Evolutionary conservation across 352 stramenopile genomes (phyloP).

Genomic region (Pelagophyceae sp.): DNA sequence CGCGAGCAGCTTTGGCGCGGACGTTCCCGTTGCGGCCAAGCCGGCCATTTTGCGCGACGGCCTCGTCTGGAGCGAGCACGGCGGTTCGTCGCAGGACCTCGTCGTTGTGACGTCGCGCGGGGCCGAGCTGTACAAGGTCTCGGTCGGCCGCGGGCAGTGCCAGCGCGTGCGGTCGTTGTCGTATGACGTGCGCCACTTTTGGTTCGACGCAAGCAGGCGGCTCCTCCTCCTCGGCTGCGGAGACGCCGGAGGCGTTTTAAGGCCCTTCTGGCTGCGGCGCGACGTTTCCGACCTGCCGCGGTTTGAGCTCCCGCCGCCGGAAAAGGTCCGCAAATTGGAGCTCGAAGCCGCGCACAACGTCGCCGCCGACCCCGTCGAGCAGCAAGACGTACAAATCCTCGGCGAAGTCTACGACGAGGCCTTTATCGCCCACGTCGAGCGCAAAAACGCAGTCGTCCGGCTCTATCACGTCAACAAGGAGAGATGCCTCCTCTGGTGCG

Average conservation of each 20-base stretch:
- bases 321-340: constrained; percentile 54
- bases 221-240: not conserved
- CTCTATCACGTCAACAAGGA: not conserved
- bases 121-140: constrained; percentile 28
- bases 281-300: not conserved
- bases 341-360: constrained; percentile 70
- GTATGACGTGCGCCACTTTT: constrained; percentile 22
- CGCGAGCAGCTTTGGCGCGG: no score
- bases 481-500: not conserved
- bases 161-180: constrained; percentile 52
- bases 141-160: constrained; percentile 5
- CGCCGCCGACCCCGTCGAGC: not conserved
- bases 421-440: not conserved
- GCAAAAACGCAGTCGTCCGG: not conserved
- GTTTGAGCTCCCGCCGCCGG: not conserved
- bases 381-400: not conserved
- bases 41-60: constrained; percentile 22
- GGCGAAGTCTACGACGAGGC: not conserved
- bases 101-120: constrained; percentile 24
- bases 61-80: constrained; percentile 27
- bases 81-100: constrained; percentile 28
- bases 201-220: not conserved
- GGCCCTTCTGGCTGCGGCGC: not conserved
- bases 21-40: no score
- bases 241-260: not conserved